Evolutionary conservation across 2,329 filamentous ascomycete genomes (phyloP).

Genomic region (Pestalotiopsis fici): DNA sequence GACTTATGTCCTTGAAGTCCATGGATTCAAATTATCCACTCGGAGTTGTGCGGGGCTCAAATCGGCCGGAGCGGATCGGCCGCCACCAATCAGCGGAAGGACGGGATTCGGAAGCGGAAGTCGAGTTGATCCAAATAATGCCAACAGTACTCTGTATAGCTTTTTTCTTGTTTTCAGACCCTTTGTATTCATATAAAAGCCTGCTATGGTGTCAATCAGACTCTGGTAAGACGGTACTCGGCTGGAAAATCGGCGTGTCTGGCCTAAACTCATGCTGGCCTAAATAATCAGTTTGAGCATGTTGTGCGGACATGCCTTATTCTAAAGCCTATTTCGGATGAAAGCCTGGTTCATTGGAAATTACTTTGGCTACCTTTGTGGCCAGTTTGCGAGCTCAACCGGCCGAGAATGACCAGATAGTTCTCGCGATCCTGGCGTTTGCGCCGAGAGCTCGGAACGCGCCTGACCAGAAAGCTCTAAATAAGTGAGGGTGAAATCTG

Average conservation of each 20-base stretch:
- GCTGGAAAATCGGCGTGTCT: no score
- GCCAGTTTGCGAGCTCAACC: background rate
- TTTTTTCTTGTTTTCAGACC: background rate
- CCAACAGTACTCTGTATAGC: background rate
- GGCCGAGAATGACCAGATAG: background rate
- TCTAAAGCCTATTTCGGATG: no score
- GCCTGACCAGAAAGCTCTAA: background rate
- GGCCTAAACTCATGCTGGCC: no score
- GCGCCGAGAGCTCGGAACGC: background rate
- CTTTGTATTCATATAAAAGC: no score
- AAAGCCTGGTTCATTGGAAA: no score
- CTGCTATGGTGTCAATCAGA: no score
- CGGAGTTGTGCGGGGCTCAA: slow-evolving; percentile 5
- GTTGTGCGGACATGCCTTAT: no score
- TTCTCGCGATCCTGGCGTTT: background rate
- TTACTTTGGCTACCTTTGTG: no score
- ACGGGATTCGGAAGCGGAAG: slow-evolving; percentile 7
- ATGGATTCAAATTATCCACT: background rate
- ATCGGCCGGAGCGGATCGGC: background rate
- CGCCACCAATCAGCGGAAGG: background rate
- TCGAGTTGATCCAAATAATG: background rate
- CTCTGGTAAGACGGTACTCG: no score
- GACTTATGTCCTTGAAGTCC: background rate
- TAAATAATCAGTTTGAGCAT: no score
- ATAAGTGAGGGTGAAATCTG: background rate